A percentile compares a stretch with the other conserved stretches of the same genome.
phyloP scores from a whole-genome alignment of 2,329 filamentous ascomycete species.

The Neonectria hederae region DNA sequence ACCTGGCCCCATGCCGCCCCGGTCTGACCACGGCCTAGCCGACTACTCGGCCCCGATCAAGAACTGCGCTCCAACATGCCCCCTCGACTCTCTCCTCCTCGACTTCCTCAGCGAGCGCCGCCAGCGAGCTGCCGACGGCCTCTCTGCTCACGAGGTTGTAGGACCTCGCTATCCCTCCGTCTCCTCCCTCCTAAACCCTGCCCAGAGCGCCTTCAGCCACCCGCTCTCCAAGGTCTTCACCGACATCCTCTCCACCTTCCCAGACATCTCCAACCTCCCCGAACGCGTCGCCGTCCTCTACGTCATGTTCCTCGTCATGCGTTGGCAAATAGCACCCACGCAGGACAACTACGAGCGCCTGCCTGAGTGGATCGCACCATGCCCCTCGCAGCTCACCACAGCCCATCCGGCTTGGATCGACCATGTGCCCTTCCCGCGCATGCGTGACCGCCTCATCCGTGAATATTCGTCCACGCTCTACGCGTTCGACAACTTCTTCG shows the following conservation, averaged over 20 bases:
- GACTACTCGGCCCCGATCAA: slow-evolving; percentile 54
- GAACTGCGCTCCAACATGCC: slow-evolving; percentile 76
- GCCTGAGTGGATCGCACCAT: slow-evolving; percentile 76
- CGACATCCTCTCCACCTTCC: slow-evolving; percentile 86
- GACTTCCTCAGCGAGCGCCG: slow-evolving; percentile 79
- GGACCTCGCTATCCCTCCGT: slow-evolving; percentile 85
- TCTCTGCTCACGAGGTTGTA: slow-evolving; percentile 70
- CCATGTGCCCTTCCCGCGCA: slow-evolving; percentile 79
- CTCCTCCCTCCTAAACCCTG: slow-evolving; percentile 78
- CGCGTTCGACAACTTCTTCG: slow-evolving; percentile 83
- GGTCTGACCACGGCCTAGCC: slow-evolving; percentile 29
- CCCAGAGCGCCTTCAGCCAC: slow-evolving; percentile 70
- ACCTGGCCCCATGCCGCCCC: slow-evolving; percentile 27
- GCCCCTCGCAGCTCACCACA: slow-evolving; percentile 70
- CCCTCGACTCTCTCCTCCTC: slow-evolving; percentile 80
- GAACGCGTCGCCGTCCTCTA: slow-evolving; percentile 86
- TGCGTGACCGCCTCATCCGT: slow-evolving; percentile 73
- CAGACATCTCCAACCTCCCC: slow-evolving; percentile 78
- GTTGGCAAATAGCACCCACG: slow-evolving; percentile 84
- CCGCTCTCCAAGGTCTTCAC: slow-evolving; percentile 86
- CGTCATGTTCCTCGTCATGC: slow-evolving; percentile 86
- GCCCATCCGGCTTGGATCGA: slow-evolving; percentile 86
- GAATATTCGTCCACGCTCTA: slow-evolving; percentile 60
- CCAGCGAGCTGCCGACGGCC: slow-evolving; percentile 72
- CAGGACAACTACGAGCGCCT: slow-evolving; percentile 81